phyloP scores from a whole-genome alignment of 2,329 filamentous ascomycete species.

The Epichloe sibirici region DNA sequence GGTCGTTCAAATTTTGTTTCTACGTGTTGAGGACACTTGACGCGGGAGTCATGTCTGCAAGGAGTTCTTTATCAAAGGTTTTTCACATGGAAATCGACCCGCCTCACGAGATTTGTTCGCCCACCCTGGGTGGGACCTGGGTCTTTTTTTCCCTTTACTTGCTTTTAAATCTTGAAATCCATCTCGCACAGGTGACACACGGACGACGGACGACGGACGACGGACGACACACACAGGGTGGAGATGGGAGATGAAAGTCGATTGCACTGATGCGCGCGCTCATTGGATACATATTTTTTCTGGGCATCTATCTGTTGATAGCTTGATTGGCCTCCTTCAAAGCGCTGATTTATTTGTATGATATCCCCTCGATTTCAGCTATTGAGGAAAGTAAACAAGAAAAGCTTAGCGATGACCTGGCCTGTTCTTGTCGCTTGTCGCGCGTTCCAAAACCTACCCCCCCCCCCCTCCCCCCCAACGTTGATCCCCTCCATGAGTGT shows the following conservation, averaged over 20 bases:
- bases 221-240: too few species aligned
- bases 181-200: background rate
- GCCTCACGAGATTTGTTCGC: background rate
- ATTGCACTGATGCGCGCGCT: background rate
- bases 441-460: too few species aligned
- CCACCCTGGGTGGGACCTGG: background rate
- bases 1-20: background rate
- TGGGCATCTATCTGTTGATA: background rate
- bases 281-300: background rate
- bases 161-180: slow-evolving; percentile 2
- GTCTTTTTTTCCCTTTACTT: background rate
- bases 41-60: background rate
- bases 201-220: background rate
- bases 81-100: background rate
- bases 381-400: background rate
- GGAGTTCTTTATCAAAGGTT: background rate
- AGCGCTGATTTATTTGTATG: background rate
- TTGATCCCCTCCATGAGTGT: background rate
- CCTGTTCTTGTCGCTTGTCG: too few species aligned
- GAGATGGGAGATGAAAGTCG: too few species aligned
- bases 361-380: background rate
- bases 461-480: too few species aligned
- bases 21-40: background rate
- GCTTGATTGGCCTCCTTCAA: background rate
- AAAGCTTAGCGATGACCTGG: too few species aligned